phyloP scores from a whole-genome alignment of 2,329 filamentous ascomycete species.

The Epicoccum nigrum region DNA sequence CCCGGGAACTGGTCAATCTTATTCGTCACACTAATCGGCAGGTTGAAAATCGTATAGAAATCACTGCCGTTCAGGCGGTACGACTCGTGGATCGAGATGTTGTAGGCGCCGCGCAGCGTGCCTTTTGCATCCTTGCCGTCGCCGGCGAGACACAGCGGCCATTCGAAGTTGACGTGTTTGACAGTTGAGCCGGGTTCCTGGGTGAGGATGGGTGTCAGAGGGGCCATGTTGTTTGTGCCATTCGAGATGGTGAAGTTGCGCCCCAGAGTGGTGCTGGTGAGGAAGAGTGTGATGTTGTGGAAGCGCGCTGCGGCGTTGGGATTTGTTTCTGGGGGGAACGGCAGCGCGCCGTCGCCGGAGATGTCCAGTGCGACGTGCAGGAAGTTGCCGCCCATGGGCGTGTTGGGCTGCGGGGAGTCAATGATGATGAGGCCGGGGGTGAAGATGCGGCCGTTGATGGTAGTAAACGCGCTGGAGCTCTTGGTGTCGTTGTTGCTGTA shows the following conservation, averaged over 20 bases:
- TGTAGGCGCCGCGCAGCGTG: conserved; percentile 67
- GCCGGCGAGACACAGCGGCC: conserved; percentile 72
- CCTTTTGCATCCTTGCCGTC: conserved; percentile 55
- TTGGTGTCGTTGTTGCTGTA: conserved; percentile 27
- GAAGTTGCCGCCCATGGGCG: conserved; percentile 49
- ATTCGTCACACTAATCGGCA: conserved; percentile 73
- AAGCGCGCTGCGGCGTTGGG: conserved; percentile 63
- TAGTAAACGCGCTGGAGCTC: conserved; percentile 56
- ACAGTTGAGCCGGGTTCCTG: conserved; percentile 72
- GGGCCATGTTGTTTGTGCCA: conserved; percentile 59
- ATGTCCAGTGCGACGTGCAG: conserved; percentile 72
- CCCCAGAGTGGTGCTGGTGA: conserved; percentile 67
- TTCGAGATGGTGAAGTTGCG: conserved; percentile 74
- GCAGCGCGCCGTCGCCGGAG: conserved; percentile 67
- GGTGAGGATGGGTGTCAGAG: conserved; percentile 66
- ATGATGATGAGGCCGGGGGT: conserved; percentile 72
- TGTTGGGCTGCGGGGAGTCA: conserved; percentile 57
- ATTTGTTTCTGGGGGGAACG: conserved; percentile 61
- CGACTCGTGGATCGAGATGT: conserved; percentile 74
- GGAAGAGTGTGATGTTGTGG: conserved; percentile 69
- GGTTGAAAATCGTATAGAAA: conserved; percentile 73
- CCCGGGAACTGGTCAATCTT: conserved; percentile 55
- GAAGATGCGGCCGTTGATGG: conserved; percentile 69
- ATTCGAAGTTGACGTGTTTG: conserved; percentile 75
- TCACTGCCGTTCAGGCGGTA: conserved; percentile 69